Evolutionary conservation across 768 basidiomycete species (phyloP).

Genomic region (Boletus sp.): DNA sequence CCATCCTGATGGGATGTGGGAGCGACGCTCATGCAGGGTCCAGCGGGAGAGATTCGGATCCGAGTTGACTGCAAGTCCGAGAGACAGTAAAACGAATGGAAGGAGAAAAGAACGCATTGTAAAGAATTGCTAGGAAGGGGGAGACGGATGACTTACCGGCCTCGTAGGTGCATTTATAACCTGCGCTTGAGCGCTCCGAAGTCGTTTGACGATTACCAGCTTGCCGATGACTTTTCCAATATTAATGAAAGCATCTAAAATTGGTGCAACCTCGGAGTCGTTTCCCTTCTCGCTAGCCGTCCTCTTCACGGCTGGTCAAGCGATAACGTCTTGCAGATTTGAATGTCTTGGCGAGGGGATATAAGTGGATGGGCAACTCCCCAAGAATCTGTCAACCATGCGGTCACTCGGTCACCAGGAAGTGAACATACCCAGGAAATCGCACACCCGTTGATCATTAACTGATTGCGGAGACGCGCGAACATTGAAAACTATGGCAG

Average conservation of each 20-base stretch:
- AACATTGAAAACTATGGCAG: neutral
- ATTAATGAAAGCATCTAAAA: neutral
- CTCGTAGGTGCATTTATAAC: neutral
- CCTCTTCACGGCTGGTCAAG: too few relatives aligned
- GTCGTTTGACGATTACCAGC: too few relatives aligned
- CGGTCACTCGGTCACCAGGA: too few relatives aligned
- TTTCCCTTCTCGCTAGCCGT: too few relatives aligned
- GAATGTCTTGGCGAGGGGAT: too few relatives aligned
- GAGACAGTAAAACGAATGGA: slow-evolving; percentile 21
- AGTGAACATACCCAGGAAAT: neutral
- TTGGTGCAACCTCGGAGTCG: too few relatives aligned
- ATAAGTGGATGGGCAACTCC: too few relatives aligned
- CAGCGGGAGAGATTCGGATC: slow-evolving; percentile 6
- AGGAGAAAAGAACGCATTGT: slow-evolving; percentile 21
- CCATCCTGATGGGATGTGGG: slow-evolving; percentile 40
- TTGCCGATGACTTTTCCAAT: neutral
- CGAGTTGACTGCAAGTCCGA: slow-evolving; percentile 11
- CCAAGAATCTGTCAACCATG: too few relatives aligned
- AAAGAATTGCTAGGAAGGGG: neutral
- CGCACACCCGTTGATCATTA: neutral
- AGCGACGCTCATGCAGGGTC: slow-evolving; percentile 22
- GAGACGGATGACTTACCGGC: neutral
- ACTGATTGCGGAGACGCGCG: neutral
- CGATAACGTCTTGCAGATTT: too few relatives aligned
- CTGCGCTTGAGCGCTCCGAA: neutral